These are phyloP conservation scores for Haplosporangium gracile DNA, from an alignment of 192 early-diverging fungal species.

Conservation along the genomic window DNA sequence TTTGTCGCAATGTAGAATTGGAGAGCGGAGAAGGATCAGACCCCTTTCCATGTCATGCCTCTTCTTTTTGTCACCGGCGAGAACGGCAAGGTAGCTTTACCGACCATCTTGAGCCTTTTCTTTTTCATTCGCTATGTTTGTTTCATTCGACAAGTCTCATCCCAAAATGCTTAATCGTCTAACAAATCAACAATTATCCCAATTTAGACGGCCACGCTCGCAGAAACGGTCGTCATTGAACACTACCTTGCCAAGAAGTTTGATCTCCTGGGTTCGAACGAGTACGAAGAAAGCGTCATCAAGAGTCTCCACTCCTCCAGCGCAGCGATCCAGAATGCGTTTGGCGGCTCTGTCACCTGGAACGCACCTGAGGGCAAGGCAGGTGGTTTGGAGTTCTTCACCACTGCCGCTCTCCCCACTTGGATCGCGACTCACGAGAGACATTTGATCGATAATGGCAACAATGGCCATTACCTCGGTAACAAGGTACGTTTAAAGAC, in stretches of 20 bases:
- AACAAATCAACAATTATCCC: not conserved
- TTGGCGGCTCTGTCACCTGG: slow-evolving; percentile 23
- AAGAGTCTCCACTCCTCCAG: slow-evolving; percentile 27
- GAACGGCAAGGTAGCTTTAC: slow-evolving; percentile 22
- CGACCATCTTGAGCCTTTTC: no score
- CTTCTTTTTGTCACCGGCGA: slow-evolving; percentile 15
- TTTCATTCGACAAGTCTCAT: not conserved
- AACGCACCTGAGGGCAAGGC: not conserved
- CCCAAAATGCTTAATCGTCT: not conserved
- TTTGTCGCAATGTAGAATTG: slow-evolving; percentile 1
- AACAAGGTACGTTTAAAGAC: slow-evolving; percentile 6
- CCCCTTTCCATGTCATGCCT: slow-evolving; percentile 34
- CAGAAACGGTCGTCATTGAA: slow-evolving; percentile 29
- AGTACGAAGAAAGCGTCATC: slow-evolving; percentile 31
- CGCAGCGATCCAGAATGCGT: not conserved
- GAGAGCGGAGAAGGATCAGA: slow-evolving; percentile 4
- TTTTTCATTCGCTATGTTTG: not conserved
- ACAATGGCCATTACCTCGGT: slow-evolving; percentile 46
- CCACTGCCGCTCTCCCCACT: not conserved
- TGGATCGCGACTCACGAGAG: slow-evolving; percentile 34
- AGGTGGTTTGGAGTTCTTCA: slow-evolving; percentile 1
- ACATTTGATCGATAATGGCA: slow-evolving; percentile 35
- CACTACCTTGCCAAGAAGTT: slow-evolving; percentile 38
- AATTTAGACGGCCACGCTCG: slow-evolving; percentile 5
- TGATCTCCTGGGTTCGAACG: slow-evolving; percentile 35